These are phyloP conservation scores for Nemania sp. DNA, from an alignment of 2,329 filamentous ascomycete species.

Conservation along the genomic window DNA sequence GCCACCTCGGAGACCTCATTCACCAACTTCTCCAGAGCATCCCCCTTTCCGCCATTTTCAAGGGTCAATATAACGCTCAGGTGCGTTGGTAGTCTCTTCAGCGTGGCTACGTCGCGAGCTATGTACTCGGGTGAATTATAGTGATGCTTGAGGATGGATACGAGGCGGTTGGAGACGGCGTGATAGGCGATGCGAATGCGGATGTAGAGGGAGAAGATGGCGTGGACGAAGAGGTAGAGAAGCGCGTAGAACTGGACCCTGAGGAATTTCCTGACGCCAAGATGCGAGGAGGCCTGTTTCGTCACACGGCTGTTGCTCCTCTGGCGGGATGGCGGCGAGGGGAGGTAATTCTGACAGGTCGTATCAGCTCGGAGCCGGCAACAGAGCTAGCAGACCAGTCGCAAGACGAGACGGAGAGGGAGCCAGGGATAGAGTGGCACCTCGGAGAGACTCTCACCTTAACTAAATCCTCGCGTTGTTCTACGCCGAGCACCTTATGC, in stretches of 20 bases:
- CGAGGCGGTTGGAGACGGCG: conserved; percentile 74
- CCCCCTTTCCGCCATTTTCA: conserved; percentile 69
- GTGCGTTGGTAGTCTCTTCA: conserved; percentile 79
- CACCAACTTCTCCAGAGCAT: conserved; percentile 80
- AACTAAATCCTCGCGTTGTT: conserved; percentile 50
- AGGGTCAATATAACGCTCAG: conserved; percentile 83
- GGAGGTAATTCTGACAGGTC: conserved; percentile 37
- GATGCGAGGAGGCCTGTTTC: conserved; percentile 45
- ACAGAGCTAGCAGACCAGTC: neutral
- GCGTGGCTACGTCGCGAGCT: conserved; percentile 76
- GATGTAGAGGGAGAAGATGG: conserved; percentile 86
- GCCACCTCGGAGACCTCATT: conserved; percentile 90
- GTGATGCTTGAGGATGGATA: conserved; percentile 89
- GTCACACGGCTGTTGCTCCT: conserved; percentile 37
- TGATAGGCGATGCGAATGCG: conserved; percentile 80
- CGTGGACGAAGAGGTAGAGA: conserved; percentile 72
- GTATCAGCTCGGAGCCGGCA: conserved; percentile 14
- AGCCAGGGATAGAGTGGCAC: too few species aligned
- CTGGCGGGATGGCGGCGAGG: conserved; percentile 34
- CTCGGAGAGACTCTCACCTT: conserved; percentile 42
- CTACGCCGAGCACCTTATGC: conserved; percentile 39
- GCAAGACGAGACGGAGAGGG: neutral
- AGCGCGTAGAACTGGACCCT: conserved; percentile 66
- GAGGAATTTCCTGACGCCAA: conserved; percentile 66
- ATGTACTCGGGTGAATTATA: conserved; percentile 95